Conservation (phyloP, 2,329 filamentous ascomycete genomes). For the Zalaria obscura region DNA sequence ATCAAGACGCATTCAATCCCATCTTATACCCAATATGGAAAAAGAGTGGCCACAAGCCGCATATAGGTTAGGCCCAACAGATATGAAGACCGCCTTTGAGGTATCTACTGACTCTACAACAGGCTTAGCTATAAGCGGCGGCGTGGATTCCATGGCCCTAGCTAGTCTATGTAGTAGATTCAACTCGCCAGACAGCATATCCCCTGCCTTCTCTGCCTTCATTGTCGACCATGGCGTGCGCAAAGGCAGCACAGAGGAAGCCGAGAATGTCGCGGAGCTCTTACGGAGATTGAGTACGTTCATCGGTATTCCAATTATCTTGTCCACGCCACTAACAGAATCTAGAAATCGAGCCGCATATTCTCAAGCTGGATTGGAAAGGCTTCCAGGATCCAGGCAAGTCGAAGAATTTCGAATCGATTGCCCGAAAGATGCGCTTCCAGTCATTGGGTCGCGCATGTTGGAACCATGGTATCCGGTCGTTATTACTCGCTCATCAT, state of each 20-base stretch:
- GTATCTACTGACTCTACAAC: background rate
- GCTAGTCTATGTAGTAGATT: conserved; percentile 52
- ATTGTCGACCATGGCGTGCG: conserved; percentile 49
- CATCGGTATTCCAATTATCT: background rate
- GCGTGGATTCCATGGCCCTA: conserved; percentile 95
- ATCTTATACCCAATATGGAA: conserved; percentile 1
- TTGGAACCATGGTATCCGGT: conserved; percentile 33
- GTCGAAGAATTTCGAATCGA: conserved; percentile 57
- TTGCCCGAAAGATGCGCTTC: conserved; percentile 63
- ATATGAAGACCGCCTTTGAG: background rate
- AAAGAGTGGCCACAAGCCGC: background rate
- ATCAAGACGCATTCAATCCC: conserved; percentile 1
- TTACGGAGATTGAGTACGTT: conserved; percentile 27
- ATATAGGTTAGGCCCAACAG: background rate
- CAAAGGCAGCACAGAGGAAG: conserved; percentile 40
- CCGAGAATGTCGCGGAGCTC: conserved; percentile 33
- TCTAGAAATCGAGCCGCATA: conserved; percentile 6
- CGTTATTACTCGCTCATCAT: conserved; percentile 73
- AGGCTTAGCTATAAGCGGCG: conserved; percentile 73
- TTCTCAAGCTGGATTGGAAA: conserved; percentile 24
- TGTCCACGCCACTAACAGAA: background rate
- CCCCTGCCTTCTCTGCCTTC: conserved; percentile 33
- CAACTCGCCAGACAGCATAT: background rate
- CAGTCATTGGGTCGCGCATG: conserved; percentile 52
- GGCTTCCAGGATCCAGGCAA: conserved; percentile 22